Conservation (phyloP, 768 basidiomycete genomes). For the Crassisporium funariophilum region DNA sequence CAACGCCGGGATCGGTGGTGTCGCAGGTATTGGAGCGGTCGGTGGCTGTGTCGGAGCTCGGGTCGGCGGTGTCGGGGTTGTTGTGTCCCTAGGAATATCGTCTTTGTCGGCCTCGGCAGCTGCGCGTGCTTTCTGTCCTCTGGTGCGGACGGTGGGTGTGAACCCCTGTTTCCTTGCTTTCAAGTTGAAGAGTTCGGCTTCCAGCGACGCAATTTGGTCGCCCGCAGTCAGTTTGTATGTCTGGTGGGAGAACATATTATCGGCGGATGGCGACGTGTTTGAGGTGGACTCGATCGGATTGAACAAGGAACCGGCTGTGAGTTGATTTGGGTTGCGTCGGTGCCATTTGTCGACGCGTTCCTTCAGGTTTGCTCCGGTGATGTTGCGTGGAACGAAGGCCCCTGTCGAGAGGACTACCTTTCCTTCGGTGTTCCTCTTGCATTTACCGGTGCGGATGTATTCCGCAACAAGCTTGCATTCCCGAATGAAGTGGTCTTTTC, state of each 20-base stretch:
- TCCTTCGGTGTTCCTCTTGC: conserved; percentile 21
- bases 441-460: conserved; percentile 18
- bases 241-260: not conserved
- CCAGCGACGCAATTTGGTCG: conserved; percentile 8
- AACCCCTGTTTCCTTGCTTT: conserved; percentile 1
- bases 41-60: not conserved
- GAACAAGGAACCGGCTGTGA: conserved; percentile 3
- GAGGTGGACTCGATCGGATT: not conserved
- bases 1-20: too few species aligned
- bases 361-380: conserved; percentile 6
- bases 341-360: conserved; percentile 20
- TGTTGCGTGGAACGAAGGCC: conserved; percentile 19
- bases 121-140: not conserved
- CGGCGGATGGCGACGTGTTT: not conserved
- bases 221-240: conserved; percentile 3
- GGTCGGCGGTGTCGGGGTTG: not conserved
- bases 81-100: not conserved
- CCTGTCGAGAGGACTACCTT: conserved; percentile 26
- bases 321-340: conserved; percentile 14
- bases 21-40: not conserved
- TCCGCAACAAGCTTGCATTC: conserved; percentile 20
- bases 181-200: conserved; percentile 14
- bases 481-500: conserved; percentile 22
- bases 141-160: conserved; percentile 8
- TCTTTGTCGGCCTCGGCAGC: not conserved